These are phyloP conservation scores for Mycena epipterygia DNA, from an alignment of 768 basidiomycete genomes.

Conservation along the genomic window DNA sequence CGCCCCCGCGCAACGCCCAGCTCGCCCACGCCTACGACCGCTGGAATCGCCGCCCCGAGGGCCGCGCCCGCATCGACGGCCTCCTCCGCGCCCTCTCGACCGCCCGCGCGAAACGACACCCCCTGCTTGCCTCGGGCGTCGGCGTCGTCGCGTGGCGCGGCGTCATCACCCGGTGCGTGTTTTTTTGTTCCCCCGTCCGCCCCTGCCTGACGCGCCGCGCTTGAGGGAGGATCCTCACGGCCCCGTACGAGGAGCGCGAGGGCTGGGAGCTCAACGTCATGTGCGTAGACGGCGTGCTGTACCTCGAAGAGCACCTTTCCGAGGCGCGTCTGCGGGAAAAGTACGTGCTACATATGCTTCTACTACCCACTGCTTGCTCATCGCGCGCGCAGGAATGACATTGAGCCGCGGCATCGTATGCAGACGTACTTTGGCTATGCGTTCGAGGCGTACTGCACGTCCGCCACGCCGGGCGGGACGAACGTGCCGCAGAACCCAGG, in stretches of 20 bases:
- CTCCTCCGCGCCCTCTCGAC: slow-evolving; percentile 72
- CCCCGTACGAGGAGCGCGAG: slow-evolving; percentile 87
- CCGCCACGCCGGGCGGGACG: slow-evolving; percentile 51
- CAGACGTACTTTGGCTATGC: slow-evolving; percentile 89
- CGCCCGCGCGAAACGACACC: slow-evolving; percentile 52
- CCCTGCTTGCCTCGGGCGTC: slow-evolving; percentile 22
- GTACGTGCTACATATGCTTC: slow-evolving; percentile 55
- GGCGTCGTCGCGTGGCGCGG: slow-evolving; percentile 35
- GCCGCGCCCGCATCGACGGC: slow-evolving; percentile 75
- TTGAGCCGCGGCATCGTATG: slow-evolving; percentile 72
- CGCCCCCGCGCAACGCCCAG: slow-evolving; percentile 76
- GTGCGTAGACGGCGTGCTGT: slow-evolving; percentile 76
- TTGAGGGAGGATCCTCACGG: slow-evolving; percentile 78
- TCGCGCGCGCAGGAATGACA: slow-evolving; percentile 64
- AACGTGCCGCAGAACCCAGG: slow-evolving; percentile 41
- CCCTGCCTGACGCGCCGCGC: slow-evolving; percentile 31
- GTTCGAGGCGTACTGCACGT: slow-evolving; percentile 91
- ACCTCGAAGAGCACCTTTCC: slow-evolving; percentile 79
- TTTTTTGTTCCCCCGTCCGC: slow-evolving; percentile 18
- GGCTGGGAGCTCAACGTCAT: slow-evolving; percentile 89
- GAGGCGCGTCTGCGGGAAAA: slow-evolving; percentile 73
- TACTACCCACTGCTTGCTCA: slow-evolving; percentile 5
- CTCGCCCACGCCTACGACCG: slow-evolving; percentile 79
- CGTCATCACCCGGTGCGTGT: slow-evolving; percentile 31
- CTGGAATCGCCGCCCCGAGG: slow-evolving; percentile 78